Evolutionary conservation across 2,329 filamentous ascomycete species (phyloP).

Genomic region (Phialemonium atrogriseum): DNA sequence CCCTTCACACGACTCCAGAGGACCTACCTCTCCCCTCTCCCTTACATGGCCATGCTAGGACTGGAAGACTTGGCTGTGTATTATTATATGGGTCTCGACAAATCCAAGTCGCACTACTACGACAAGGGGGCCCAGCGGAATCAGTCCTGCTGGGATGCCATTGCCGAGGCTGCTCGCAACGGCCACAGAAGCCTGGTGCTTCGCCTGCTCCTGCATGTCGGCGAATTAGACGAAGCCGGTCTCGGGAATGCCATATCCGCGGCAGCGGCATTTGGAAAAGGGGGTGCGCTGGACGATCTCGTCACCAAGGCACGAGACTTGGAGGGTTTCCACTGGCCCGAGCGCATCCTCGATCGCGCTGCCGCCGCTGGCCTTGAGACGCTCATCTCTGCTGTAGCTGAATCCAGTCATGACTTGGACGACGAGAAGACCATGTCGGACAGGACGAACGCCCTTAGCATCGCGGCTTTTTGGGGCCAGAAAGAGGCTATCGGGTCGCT

Average conservation of each 20-base stretch:
- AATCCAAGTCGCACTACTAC: background rate
- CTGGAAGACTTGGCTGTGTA: slow-evolving; percentile 5
- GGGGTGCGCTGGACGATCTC: slow-evolving; percentile 1
- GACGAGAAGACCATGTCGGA: background rate
- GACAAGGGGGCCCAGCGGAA: background rate
- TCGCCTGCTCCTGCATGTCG: slow-evolving; percentile 2
- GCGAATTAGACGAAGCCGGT: slow-evolving; percentile 1
- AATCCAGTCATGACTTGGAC: slow-evolving; percentile 4
- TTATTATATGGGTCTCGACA: no score
- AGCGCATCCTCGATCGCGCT: slow-evolving; percentile 5
- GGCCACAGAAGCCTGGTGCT: background rate
- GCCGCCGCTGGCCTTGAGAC: slow-evolving; percentile 4
- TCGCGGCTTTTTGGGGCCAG: background rate
- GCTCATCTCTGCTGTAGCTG: background rate
- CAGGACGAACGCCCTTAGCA: background rate
- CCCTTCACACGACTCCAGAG: slow-evolving; percentile 4
- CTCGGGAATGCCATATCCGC: slow-evolving; percentile 4
- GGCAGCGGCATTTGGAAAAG: slow-evolving; percentile 4
- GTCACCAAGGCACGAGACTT: slow-evolving; percentile 3
- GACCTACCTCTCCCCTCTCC: slow-evolving; percentile 4
- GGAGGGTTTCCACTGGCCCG: slow-evolving; percentile 4
- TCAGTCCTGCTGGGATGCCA: slow-evolving; percentile 5
- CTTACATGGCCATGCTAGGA: slow-evolving; percentile 5
- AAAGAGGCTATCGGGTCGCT: background rate
- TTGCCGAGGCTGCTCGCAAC: slow-evolving; percentile 5